Base-by-base conservation (phyloP, 345 rosid species). In the Rhizophora apiculata region DNA sequence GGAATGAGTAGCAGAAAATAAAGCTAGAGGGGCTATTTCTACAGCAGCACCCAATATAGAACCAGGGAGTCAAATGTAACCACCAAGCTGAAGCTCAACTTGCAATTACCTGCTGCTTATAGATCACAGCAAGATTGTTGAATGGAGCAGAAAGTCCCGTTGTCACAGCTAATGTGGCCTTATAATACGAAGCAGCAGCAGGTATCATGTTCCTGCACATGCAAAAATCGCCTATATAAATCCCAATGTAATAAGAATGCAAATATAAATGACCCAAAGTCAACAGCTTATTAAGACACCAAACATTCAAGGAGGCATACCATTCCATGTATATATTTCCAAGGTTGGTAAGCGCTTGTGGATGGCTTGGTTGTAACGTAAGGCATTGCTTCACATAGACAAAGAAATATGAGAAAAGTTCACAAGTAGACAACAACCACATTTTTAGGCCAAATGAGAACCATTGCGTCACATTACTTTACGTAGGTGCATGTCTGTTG, bases 311-410 rank as follows among this genome's bases (percentile, higher is more conserved):
- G 62, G 64, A 59, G 67, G 64, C 68, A 34, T 84, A 92, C 99
- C 99, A 90, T 79, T 96, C 99, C 98, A 92, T 92, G 73, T 96
- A 96, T 75, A 96, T 85, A 73, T 96, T 92, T 69, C 99, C 99
- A 69, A 96, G 93, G 73, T 96, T 96, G 66, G 98, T 92, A 65
- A 96, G 91, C 20, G 99, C 97, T 80, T 92, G 98, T 30, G 98
- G 99, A 69, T 96, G 99, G 69, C 77, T 89, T 10, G 98, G 91
- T 74, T 96, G 98, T 68, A 92, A 80, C 22, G 87, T 29, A 75
- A 96, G 97, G 71, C 98, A 96, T 89, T 96, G 94, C 99, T 96
- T 71, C 85, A 88, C 49, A 57, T 57, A 78, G 52, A 64, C 73
- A 71, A 60, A 68, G 24, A 80, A 70, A 70, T 30, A 68, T 31